These are phyloP conservation scores for Pleurotus eryngii DNA, from an alignment of 768 basidiomycete genomes.

Conservation along the genomic window DNA sequence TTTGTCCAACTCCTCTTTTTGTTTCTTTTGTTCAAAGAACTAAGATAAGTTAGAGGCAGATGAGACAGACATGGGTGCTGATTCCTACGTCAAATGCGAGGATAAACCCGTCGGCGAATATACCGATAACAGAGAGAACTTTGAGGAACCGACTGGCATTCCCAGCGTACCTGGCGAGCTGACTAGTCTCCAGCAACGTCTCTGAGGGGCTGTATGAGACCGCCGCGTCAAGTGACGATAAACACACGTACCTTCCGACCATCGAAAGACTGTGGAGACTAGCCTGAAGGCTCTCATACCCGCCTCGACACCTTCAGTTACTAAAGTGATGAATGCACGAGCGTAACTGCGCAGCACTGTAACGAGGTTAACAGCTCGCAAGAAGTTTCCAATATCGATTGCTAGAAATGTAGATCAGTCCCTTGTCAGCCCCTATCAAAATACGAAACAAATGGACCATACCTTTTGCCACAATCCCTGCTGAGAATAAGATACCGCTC, in stretches of 20 bases:
- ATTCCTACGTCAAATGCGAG: background rate
- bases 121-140: background rate
- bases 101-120: conserved; percentile 5
- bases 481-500: conserved; percentile 3
- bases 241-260: background rate
- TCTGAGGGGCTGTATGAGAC: background rate
- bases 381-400: conserved; percentile 3
- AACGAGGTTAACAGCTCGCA: conserved; percentile 3
- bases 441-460: background rate
- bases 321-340: conserved; percentile 3
- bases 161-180: background rate
- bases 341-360: conserved; percentile 1
- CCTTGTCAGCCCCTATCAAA: background rate
- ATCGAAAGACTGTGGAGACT: background rate
- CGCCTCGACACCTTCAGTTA: conserved; percentile 2
- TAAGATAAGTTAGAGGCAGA: background rate
- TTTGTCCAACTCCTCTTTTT: background rate
- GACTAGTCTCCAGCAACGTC: conserved; percentile 1
- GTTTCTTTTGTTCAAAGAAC: conserved; percentile 6
- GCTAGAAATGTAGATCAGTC: background rate
- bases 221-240: background rate
- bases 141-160: conserved; percentile 5
- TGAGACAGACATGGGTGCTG: background rate
- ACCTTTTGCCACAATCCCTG: background rate
- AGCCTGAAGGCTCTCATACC: background rate